Evolutionary conservation across 768 basidiomycete genomes (phyloP), one percentile per base, ranked within the genome.

Genomic region (Grammothele lineata): DNA sequence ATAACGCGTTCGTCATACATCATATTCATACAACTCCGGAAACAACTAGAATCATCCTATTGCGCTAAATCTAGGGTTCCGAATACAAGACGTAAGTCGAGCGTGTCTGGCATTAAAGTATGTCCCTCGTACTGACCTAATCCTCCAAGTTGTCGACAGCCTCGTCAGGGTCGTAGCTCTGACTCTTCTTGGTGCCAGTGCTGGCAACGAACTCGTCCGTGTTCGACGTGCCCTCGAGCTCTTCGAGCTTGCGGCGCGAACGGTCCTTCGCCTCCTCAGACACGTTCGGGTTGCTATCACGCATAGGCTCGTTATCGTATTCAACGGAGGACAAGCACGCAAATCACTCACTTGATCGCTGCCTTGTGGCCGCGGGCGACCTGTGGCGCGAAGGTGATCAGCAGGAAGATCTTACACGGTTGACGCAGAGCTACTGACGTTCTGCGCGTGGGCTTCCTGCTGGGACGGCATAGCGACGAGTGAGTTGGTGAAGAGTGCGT

Each of bases 241-340:
- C 42, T 60, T n/a, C 48, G 25, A 61, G 45, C 4, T 51, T 43
- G 19, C 51, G 48, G 24, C 57, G 58, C 9, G 58, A 58, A 23
- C 56, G 57, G 14, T 63, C 62, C 40, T 64, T 64, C 5, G 60
- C 56, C 47, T 61, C 57, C 17, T 59, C 56, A 6, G 58, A 59
- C 43, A 58, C 53, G 43, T 60, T 61, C 21, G 56, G 59, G 50
- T 64, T 62, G 45, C 59, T 51, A 24, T n/a, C 35, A 36, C 15
- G 9, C 30, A 32, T 32, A 32, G 9, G 30, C 15, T 32, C 30
- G 15, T 8, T 32, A 15, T 32, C 30, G 30, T 15, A 32, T 32
- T 32, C 15, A 32, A 15, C 30, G 15, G 8, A 8, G 9, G 30
- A 9, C 30, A 15, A 32, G 30, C n/a, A 15, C 30, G 15, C 30